A percentile compares a stretch with the other conserved stretches of the same genome.
Conservation (phyloP, 164 flowering plant species). For the Piper betle region DNA sequence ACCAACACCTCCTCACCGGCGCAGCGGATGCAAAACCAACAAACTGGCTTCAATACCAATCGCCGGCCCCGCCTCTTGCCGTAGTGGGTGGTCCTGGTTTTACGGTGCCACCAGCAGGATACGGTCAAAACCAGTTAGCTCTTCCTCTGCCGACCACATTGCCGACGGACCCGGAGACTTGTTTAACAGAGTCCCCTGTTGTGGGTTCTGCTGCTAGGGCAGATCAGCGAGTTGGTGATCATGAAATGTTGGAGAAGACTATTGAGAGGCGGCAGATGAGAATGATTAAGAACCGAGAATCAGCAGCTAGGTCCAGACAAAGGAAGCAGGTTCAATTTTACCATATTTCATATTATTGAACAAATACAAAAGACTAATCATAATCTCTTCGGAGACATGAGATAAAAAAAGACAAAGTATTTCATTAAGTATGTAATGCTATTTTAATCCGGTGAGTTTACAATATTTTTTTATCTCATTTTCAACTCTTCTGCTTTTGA, state of each 20-base stretch:
- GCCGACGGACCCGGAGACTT: conserved; percentile 5
- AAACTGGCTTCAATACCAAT: conserved; percentile 27
- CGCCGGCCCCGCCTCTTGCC: no score
- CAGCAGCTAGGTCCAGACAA: conserved; percentile 58
- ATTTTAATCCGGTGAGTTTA: no score
- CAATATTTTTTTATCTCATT: no score
- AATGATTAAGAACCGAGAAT: conserved; percentile 59
- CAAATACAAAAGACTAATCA: no score
- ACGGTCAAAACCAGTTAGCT: conserved; percentile 17
- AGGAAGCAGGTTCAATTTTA: conserved; percentile 37
- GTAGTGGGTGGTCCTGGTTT: conserved; percentile 14
- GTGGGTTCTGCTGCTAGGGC: conserved; percentile 7
- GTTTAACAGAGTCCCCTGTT: conserved; percentile 15
- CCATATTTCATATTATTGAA: no score
- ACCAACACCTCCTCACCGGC: conserved; percentile 9
- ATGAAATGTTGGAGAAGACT: conserved; percentile 35
- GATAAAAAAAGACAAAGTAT: no score
- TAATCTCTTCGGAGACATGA: no score
- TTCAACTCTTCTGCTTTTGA: neutral
- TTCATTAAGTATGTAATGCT: no score
- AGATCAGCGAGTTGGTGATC: conserved; percentile 19
- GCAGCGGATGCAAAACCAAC: conserved; percentile 9
- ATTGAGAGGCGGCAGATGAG: conserved; percentile 55
- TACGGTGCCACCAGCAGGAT: conserved; percentile 12
- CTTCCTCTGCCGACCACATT: conserved; percentile 12